Evolutionary conservation across 1,284 basidiomycete genomes (phyloP), one percentile per base, ranked within the genome.

Genomic region (Peniophora sp.): DNA sequence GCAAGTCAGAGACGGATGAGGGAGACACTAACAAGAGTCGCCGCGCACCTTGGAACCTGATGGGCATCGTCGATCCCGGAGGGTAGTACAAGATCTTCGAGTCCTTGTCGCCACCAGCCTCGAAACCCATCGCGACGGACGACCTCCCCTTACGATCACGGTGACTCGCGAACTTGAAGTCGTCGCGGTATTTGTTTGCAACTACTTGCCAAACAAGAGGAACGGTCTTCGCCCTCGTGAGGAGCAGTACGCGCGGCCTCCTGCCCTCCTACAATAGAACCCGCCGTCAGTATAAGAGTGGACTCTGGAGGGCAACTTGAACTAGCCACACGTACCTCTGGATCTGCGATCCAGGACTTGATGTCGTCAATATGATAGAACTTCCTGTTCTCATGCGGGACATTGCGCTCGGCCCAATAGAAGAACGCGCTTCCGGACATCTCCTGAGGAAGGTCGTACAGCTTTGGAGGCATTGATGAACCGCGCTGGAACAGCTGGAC

Each of bases 191-290:
- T 55, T 85, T 86, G 62, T 90, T 88, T 12, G 78, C 83, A 34
- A 95, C 77, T 3, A 89, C 84, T 62, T 89, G 84, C 92, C 92
- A 95, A 48, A 94, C 70, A 24, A 94, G 71, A 1, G 92, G 92
- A 3, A 91, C 79, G 46, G 85, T 85, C 55, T 83, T 88, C 55
- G 76, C 84, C 68, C 77, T 86, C 60, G 81, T 92, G 60, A 84
- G 71, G 14, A 96, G 79, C 14, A 96, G 69, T 0, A 83, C 82
- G 41, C 88, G 87, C 9, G 81, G 78, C 54, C 79, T 68, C 36
- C 74, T 68, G 24, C 64, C 57, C 57, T 79, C 74, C 81, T 85
- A 55, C 23, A 34, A 12, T 22, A 24, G 14, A 24, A 22, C 52
- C 47, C 35, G n/a, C n/a, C 27, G 10, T 1, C 50, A 23, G 15